Base-by-base conservation (phyloP, 2,329 filamentous ascomycete species). In the Periconia sp. region DNA sequence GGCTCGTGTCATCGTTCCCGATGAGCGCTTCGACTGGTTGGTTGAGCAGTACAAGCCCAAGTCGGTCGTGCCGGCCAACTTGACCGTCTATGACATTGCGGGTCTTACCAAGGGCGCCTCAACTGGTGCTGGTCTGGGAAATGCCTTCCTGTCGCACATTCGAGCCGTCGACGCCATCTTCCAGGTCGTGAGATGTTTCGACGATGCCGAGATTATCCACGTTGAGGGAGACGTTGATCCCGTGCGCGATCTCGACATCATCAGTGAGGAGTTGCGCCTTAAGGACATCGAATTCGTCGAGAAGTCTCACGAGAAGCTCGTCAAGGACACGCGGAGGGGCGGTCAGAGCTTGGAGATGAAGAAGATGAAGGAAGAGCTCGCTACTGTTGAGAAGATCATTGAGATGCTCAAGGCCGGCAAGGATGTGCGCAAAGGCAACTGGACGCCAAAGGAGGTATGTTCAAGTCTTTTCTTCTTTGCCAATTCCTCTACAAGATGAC, bases 261-360 rank as follows among this genome's bases (percentile, higher is more conserved):
- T 99, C 75, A 90, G 86, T 71, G 92, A 97, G 69, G 94, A 99
- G 78, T 79, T 99, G 67, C 86, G 92, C 52, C 86, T 96, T 73
- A 99, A 99, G 80, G 94, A 99, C 75, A 96, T 96, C 56, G 95
- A 99, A 78, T 99, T 97, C 70, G 85, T 89, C 48, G 92, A 96
- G 78, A 99, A 99, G 82, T 88, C 92, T 4, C 84, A 94, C 42
- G 95, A 97, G 72, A 85, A 82, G 71, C 81, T 95, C 60, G 86
- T 88, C 78, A 99, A 97, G 83, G 92, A 94, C 79, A 99, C 94
- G 29, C 83, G 89, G 56, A 83, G 92, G 76, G 94, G 94, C 66
- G 94, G 94, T 34, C 92, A 99, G 76, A 91, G 87, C 71, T 79
- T 99, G 48, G 94, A 99, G 79, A 89, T 95, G 83, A 99, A 96